Evolutionary conservation across 2,329 filamentous ascomycete species (phyloP), one percentile per base, ranked within the genome.

Genomic region (Ascochyta pisi): DNA sequence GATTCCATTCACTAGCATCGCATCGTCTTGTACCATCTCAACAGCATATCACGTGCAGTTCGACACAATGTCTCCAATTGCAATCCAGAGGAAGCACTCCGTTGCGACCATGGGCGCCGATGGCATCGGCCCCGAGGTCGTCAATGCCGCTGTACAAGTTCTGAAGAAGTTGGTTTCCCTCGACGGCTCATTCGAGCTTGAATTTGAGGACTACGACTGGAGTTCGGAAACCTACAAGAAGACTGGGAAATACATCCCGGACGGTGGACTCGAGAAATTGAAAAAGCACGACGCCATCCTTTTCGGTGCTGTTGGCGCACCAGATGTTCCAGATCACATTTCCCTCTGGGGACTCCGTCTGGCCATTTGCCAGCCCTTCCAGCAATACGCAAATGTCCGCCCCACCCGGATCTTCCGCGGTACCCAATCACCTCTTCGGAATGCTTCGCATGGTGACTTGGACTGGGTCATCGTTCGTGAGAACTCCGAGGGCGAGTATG

Each of bases 81-180:
- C 63, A 31, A 50, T 65, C 3, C 57, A 60, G 29, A 65, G 63
- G 16, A 67, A 60, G 23, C 57, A 73, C 43, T 72, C 64, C 45
- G 70, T 73, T 45, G 71, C 70, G 15, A 71, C 68, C 80, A 88
- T 90, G 50, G 86, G 87, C 0, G 88, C 85, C 7, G 88, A 90
- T 66, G 88, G 88, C 50, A 90, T 90, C 57, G 88, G 88, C 1
- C 82, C 82, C 1, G 88, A 90, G 71, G 87, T 90, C 10, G 84
- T 89, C 71, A 77, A 81, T 29, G 86, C 86, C 1, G 86, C 86
- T 2, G 83, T 89, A 8, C 77, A 82, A 38, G 88, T 88, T 0
- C 74, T 91, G 46, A 79, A 86, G 58, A 80, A 81, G 13, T 71
- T 88, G 1, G 76, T 79, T 4, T 68, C 78, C 31, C 77, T 81